Percentiles rank a stretch among this genome's conserved stretches.
These are phyloP conservation scores for Rhynchosporium graminicola DNA, from an alignment of 2,329 filamentous ascomycete genomes.

Conservation along the genomic window DNA sequence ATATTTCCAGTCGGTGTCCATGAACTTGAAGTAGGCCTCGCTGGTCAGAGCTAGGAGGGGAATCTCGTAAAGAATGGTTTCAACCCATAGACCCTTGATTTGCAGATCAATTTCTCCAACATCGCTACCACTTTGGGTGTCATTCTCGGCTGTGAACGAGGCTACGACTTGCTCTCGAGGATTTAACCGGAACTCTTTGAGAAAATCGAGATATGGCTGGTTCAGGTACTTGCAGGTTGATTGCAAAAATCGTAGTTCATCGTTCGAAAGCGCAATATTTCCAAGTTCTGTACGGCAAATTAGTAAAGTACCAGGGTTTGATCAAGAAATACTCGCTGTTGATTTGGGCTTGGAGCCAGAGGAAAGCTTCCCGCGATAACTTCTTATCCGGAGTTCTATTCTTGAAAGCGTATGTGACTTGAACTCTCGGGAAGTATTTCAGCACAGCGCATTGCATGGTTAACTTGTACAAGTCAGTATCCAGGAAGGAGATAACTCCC, in stretches of 20 bases:
- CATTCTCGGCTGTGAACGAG: constrained; percentile 51
- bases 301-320: constrained; percentile 29
- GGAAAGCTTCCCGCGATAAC: constrained; percentile 77
- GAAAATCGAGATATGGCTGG: constrained; percentile 74
- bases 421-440: constrained; percentile 81
- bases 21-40: constrained; percentile 96
- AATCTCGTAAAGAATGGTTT: constrained; percentile 98
- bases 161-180: constrained; percentile 78
- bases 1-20: constrained; percentile 90
- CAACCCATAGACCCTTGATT: constrained; percentile 83
- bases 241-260: constrained; percentile 79
- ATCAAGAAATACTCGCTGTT: constrained; percentile 55
- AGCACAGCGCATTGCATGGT: constrained; percentile 98
- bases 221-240: constrained; percentile 80
- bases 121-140: constrained; percentile 64
- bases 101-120: constrained; percentile 75
- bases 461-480: constrained; percentile 83
- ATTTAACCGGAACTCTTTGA: constrained; percentile 77
- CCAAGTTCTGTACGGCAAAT: constrained; percentile 65
- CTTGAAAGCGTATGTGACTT: constrained; percentile 90
- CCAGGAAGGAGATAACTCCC: constrained; percentile 79
- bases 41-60: constrained; percentile 88
- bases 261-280: constrained; percentile 74
- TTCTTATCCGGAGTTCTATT: constrained; percentile 96
- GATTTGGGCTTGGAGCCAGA: constrained; percentile 84